Base-by-base conservation (phyloP, 345 rosid genomes). In the Brassica nigra region DNA sequence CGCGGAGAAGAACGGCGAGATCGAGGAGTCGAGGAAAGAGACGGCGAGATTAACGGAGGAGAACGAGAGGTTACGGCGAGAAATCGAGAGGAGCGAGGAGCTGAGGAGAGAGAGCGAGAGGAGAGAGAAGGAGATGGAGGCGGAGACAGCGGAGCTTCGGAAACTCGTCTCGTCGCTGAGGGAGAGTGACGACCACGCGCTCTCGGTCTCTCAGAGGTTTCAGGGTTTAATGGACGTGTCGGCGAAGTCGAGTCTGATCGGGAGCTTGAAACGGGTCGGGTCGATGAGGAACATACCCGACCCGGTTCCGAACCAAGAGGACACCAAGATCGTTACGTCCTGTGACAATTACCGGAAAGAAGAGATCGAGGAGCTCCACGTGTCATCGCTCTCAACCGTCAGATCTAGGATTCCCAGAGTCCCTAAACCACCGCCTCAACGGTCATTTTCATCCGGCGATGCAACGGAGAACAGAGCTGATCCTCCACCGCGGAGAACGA, bases 361-460 rank as follows among this genome's bases (percentile, higher is more conserved):
- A 14, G 97, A 88, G 49, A 63, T 44, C n/a, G 92, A 89, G 61
- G 98, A 95, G 37, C 83, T 92, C 78, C 66, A 74, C 15, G 95
- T 87, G 76, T 71, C 92, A 1, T 83, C 93, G 20, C 84, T 86
- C 39, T 64, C 90, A 16, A 80, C 59, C 30, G 73, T 89, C 82
- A 87, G 90, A 87, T 89, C 95, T 77, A 95, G 97, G 5, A 74
- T 69, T 71, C 97, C 98, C 6, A 80, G 98, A 68, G 89, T 95
- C 16, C 99, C 99, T 0, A 95, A 90, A 73, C 99, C 98, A 8
- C 99, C 98, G 3, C 99, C 96, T 1, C 89, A 86, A 78, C 91
- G 89, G 4, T 54, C 77, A 4, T 57, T 70, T 1, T 83, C 89
- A 1, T 52, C 79, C 0, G 23, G 62, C 0, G 84, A 80, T 70